phyloP scores from a whole-genome alignment of 176 grass and related monocot genomes.

The Eragrostis nindensis region DNA sequence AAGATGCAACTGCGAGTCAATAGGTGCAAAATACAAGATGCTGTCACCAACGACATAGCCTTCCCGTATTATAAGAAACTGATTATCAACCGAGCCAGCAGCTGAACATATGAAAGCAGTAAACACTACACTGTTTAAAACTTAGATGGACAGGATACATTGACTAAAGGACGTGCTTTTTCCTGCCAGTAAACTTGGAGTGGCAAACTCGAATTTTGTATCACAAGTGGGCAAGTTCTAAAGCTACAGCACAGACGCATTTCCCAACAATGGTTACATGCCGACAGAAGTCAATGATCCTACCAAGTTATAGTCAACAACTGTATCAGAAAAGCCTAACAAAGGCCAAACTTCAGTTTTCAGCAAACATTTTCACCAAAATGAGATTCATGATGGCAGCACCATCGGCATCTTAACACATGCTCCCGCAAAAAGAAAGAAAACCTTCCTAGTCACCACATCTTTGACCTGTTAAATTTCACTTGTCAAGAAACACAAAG shows the following conservation, averaged over 20 bases:
- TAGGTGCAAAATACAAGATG: background rate
- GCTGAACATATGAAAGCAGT: no score
- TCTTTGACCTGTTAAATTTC: no score
- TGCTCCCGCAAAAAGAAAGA: no score
- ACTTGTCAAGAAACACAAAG: background rate
- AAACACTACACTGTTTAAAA: no score
- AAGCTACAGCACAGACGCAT: background rate
- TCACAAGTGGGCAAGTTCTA: background rate
- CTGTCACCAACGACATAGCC: no score
- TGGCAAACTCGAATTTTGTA: no score
- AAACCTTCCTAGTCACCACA: no score
- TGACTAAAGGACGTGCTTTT: no score
- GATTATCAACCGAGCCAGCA: no score
- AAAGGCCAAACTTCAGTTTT: background rate
- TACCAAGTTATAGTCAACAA: background rate
- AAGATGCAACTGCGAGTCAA: background rate
- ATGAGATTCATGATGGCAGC: background rate
- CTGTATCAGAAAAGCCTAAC: background rate
- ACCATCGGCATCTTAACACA: background rate
- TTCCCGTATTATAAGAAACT: no score
- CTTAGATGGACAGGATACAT: no score
- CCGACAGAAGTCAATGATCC: background rate
- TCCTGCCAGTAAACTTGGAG: no score
- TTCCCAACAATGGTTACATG: background rate
- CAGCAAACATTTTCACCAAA: background rate